phyloP scores from a whole-genome alignment of 106 monocot species.

The Dioscorea alata region DNA sequence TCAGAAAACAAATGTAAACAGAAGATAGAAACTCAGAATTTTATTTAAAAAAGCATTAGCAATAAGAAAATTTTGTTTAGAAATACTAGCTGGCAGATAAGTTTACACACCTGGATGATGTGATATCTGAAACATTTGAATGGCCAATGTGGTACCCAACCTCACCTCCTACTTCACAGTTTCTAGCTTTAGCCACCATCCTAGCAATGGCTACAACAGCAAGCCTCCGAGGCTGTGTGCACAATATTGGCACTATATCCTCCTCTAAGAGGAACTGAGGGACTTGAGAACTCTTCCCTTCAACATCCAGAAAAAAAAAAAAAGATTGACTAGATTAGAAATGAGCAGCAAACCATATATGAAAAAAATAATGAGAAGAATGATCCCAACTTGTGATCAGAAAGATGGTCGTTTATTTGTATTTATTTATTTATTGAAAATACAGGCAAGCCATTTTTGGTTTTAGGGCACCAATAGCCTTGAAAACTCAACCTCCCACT shows the following conservation, averaged over 20 bases:
- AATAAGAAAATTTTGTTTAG: no score
- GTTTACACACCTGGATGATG: slow-evolving; percentile 33
- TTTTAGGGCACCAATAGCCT: background rate
- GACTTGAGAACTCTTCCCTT: slow-evolving; percentile 88
- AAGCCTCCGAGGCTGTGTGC: slow-evolving; percentile 86
- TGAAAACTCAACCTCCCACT: background rate
- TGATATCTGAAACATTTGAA: slow-evolving; percentile 55
- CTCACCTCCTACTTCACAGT: slow-evolving; percentile 64
- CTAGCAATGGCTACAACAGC: slow-evolving; percentile 81
- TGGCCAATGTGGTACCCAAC: slow-evolving; percentile 90
- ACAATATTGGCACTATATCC: slow-evolving; percentile 71
- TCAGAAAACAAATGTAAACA: no score
- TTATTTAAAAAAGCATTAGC: no score
- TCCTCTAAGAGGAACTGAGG: slow-evolving; percentile 82
- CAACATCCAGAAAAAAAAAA: slow-evolving; percentile 4
- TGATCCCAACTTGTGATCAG: background rate
- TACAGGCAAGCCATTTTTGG: no score
- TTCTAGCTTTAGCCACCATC: slow-evolving; percentile 55
- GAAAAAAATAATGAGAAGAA: background rate
- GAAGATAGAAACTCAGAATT: no score
- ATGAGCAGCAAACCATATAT: background rate
- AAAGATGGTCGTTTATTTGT: background rate
- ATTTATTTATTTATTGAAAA: no score
- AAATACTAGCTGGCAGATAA: no score
- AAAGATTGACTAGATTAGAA: background rate